phyloP scores from a whole-genome alignment of 2,329 filamentous ascomycete genomes.

The Arthrobotrys iridis region DNA sequence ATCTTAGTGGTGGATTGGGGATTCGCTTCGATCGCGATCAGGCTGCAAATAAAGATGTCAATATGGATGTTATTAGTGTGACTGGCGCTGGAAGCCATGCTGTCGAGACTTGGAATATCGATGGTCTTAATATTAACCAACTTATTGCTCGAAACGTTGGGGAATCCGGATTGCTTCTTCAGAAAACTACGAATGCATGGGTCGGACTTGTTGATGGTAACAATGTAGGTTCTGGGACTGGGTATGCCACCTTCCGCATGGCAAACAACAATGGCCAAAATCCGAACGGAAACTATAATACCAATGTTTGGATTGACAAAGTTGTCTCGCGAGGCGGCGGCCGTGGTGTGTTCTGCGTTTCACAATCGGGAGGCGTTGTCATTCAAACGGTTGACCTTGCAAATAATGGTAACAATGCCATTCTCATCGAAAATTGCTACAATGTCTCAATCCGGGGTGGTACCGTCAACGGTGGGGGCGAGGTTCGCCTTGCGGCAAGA shows the following conservation, averaged over 20 bases:
- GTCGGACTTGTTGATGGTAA: conserved; percentile 69
- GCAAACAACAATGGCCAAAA: conserved; percentile 68
- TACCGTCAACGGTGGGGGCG: conserved; percentile 67
- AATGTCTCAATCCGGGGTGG: conserved; percentile 67
- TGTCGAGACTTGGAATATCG: conserved; percentile 71
- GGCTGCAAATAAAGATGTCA: conserved; percentile 67
- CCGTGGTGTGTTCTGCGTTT: conserved; percentile 70
- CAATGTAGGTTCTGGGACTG: conserved; percentile 67
- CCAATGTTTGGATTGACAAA: conserved; percentile 67
- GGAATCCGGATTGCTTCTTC: conserved; percentile 68
- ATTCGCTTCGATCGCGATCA: conserved; percentile 70
- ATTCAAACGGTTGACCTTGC: conserved; percentile 67
- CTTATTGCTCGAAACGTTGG: conserved; percentile 68
- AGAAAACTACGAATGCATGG: conserved; percentile 66
- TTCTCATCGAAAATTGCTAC: conserved; percentile 71
- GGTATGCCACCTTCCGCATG: conserved; percentile 69
- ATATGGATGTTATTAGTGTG: conserved; percentile 67
- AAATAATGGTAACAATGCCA: conserved; percentile 68
- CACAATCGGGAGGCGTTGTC: conserved; percentile 67
- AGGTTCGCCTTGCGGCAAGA: conserved; percentile 67
- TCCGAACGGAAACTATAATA: conserved; percentile 64
- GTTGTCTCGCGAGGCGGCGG: conserved; percentile 69
- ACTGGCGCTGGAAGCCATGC: conserved; percentile 68
- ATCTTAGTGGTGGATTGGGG: conserved; percentile 67
- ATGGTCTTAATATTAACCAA: conserved; percentile 66